A percentile compares a stretch with the other conserved stretches of the same genome.
Evolutionary conservation across 2,329 filamentous ascomycete species (phyloP).

Genomic region (Alternaria triticimaculans): DNA sequence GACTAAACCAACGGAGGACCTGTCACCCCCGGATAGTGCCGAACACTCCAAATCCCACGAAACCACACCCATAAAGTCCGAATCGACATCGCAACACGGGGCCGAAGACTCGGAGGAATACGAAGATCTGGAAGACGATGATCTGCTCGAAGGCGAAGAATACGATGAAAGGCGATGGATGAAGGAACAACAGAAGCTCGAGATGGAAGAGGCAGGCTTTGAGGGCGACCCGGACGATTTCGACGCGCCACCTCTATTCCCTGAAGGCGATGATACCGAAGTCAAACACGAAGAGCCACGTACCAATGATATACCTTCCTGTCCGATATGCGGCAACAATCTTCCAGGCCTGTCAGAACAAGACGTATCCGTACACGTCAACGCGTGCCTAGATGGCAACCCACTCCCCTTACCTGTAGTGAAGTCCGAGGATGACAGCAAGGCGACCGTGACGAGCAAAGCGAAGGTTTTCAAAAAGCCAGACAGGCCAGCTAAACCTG

Average conservation of each 20-base stretch:
- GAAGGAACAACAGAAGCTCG: conserved; percentile 69
- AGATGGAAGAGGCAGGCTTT: conserved; percentile 57
- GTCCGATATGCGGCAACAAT: conserved; percentile 77
- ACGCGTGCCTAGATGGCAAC: conserved; percentile 87
- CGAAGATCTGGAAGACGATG: conserved; percentile 67
- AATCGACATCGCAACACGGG: conserved; percentile 55
- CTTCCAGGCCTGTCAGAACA: conserved; percentile 64
- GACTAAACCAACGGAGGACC: conserved; percentile 33
- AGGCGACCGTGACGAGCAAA: conserved; percentile 18
- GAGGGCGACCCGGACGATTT: conserved; percentile 60
- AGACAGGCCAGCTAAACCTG: conserved; percentile 72
- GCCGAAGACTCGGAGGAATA: conserved; percentile 60
- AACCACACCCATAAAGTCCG: conserved; percentile 48
- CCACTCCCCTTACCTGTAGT: conserved; percentile 63
- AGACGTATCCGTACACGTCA: conserved; percentile 84
- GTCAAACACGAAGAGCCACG: conserved; percentile 2
- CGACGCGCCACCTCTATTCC: conserved; percentile 50
- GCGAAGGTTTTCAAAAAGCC: conserved; percentile 70
- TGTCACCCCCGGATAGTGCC: conserved; percentile 12
- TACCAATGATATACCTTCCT: conserved; percentile 53
- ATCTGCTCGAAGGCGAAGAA: conserved; percentile 62
- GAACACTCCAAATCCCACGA: conserved; percentile 2
- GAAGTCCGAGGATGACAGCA: conserved; percentile 14
- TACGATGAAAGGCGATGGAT: conserved; percentile 67
- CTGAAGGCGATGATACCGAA: conserved; percentile 26